Evolutionary conservation across 2,329 filamentous ascomycete genomes (phyloP).

Genomic region (Calonectria multiphialidica): DNA sequence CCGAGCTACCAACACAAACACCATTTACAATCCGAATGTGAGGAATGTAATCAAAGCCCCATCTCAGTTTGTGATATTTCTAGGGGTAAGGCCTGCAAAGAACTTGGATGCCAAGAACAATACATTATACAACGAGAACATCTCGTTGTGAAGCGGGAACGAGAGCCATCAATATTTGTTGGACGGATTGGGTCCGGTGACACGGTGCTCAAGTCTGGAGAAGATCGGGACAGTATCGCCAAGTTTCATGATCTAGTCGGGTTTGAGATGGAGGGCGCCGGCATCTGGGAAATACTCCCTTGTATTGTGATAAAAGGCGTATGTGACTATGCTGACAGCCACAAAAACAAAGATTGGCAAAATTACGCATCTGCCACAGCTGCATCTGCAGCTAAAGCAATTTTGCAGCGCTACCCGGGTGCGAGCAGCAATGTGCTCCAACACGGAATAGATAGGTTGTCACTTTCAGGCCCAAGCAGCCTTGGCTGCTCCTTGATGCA

Average conservation of each 20-base stretch:
- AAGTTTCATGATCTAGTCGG: not conserved
- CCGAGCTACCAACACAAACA: constrained; percentile 49
- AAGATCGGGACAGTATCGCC: not conserved
- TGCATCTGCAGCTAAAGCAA: not conserved
- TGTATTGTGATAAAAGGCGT: constrained; percentile 18
- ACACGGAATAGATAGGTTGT: not conserved
- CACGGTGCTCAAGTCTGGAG: constrained; percentile 52
- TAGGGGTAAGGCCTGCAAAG: constrained; percentile 18
- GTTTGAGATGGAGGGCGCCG: constrained; percentile 23
- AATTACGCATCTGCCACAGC: constrained; percentile 15
- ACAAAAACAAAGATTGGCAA: constrained; percentile 24
- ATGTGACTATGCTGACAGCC: constrained; percentile 19
- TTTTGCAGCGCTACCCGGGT: not conserved
- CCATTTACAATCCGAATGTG: constrained; percentile 22
- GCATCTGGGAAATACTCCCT: constrained; percentile 3
- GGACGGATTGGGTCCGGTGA: constrained; percentile 36
- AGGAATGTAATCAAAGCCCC: not conserved
- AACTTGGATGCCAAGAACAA: constrained; percentile 24
- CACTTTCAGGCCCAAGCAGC: not conserved
- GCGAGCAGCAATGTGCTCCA: not conserved
- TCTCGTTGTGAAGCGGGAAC: not conserved
- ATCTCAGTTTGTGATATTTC: constrained; percentile 26
- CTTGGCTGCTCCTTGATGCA: too few species aligned
- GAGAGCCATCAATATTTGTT: constrained; percentile 46
- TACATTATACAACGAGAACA: constrained; percentile 35